Conservation (phyloP, 805 yeast genomes). For the Teunomyces cretensis region DNA sequence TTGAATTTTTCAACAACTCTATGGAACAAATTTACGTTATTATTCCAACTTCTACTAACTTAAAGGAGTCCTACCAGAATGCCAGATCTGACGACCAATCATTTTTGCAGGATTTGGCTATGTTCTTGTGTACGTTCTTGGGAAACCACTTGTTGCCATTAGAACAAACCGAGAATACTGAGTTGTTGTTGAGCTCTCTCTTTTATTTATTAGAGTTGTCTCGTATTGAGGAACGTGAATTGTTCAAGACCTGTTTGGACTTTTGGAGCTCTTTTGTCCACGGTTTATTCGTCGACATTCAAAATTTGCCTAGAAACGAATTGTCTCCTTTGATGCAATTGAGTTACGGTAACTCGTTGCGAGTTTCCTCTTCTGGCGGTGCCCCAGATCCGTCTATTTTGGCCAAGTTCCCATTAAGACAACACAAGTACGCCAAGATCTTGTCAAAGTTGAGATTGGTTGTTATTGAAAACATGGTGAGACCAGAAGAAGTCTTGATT, state of each 20-base stretch:
- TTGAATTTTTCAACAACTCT: constrained; percentile 66
- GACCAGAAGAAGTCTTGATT: constrained; percentile 96
- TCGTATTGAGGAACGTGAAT: constrained; percentile 90
- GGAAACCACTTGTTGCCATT: constrained; percentile 66
- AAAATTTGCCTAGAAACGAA: constrained; percentile 70
- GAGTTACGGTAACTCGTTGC: constrained; percentile 38
- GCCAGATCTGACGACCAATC: constrained; percentile 88
- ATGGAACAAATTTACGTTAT: constrained; percentile 68
- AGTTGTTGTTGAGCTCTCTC: constrained; percentile 69
- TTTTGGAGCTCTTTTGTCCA: constrained; percentile 90
- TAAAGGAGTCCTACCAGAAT: constrained; percentile 66
- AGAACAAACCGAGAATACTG: constrained; percentile 58
- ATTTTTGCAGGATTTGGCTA: constrained; percentile 90
- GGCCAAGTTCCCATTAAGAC: constrained; percentile 79
- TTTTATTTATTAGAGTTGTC: constrained; percentile 81
- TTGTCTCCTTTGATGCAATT: constrained; percentile 77
- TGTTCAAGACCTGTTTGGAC: constrained; percentile 92
- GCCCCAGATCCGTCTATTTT: constrained; percentile 82
- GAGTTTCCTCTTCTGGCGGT: constrained; percentile 58
- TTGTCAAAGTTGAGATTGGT: constrained; percentile 84
- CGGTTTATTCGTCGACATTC: constrained; percentile 81
- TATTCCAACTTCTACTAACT: constrained; percentile 71
- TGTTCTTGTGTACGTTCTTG: constrained; percentile 85
- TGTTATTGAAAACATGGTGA: constrained; percentile 96
- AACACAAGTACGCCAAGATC: constrained; percentile 76